Conservation (phyloP, 2,329 filamentous ascomycete genomes). For the Gremmenia infestans region DNA sequence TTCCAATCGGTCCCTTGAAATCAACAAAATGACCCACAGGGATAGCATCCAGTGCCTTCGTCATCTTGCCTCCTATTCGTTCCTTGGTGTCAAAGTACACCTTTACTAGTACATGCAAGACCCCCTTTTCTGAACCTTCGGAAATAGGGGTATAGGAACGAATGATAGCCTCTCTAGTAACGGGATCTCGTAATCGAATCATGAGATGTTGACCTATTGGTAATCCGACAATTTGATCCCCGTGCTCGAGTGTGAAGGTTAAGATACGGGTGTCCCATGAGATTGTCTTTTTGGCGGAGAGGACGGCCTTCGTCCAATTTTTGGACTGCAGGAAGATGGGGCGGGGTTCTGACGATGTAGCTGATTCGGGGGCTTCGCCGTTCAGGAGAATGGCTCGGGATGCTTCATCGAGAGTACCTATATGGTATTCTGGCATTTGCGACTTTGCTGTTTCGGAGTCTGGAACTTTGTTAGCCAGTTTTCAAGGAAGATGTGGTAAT, state of each 20-base stretch:
- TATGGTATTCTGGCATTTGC: conserved; percentile 84
- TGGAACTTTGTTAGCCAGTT: conserved; percentile 37
- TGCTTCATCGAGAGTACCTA: conserved; percentile 66
- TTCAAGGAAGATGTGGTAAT: neutral
- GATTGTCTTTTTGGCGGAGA: conserved; percentile 63
- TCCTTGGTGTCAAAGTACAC: conserved; percentile 63
- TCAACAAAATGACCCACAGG: conserved; percentile 70
- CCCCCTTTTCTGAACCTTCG: conserved; percentile 53
- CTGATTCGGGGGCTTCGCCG: conserved; percentile 34
- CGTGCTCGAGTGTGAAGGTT: conserved; percentile 71
- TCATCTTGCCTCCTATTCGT: conserved; percentile 71
- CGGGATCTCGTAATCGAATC: conserved; percentile 72
- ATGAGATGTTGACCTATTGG: conserved; percentile 85
- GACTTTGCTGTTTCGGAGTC: conserved; percentile 87
- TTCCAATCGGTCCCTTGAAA: conserved; percentile 83
- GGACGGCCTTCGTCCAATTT: conserved; percentile 66
- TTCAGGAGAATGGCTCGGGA: conserved; percentile 50
- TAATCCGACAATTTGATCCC: conserved; percentile 65
- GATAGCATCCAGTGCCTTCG: conserved; percentile 67
- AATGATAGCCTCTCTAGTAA: conserved; percentile 67
- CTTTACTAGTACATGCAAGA: conserved; percentile 74
- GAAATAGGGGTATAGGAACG: conserved; percentile 85
- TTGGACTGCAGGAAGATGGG: conserved; percentile 67
- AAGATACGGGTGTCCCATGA: conserved; percentile 80
- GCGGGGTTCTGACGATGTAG: conserved; percentile 38